Conservation (phyloP, 1,284 basidiomycete species). For the Inonotus hispidus region DNA sequence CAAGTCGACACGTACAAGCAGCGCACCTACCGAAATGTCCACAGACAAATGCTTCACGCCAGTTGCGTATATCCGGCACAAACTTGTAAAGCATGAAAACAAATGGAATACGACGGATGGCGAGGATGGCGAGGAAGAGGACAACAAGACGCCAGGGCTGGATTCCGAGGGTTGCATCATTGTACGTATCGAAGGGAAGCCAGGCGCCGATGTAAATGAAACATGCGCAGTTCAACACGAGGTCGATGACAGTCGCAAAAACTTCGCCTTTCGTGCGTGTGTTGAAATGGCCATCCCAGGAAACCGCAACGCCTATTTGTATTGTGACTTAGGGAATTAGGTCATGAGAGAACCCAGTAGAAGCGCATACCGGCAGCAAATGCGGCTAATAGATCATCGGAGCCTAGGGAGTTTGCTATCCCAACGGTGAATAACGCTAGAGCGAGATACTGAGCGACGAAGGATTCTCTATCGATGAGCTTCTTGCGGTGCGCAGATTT, state of each 20-base stretch:
- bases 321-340: background rate
- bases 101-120: constrained; percentile 74
- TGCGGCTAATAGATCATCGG: constrained; percentile 86
- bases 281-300: constrained; percentile 94
- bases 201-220: constrained; percentile 92
- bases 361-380: constrained; percentile 91
- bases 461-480: constrained; percentile 88
- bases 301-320: constrained; percentile 70
- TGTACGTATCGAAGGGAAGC: constrained; percentile 75
- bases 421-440: constrained; percentile 82
- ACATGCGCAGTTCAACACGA: constrained; percentile 77
- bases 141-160: constrained; percentile 66
- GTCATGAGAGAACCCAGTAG: too few relatives aligned
- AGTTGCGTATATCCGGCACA: constrained; percentile 79
- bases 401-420: constrained; percentile 71
- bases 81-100: constrained; percentile 72
- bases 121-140: constrained; percentile 61
- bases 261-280: constrained; percentile 77
- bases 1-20: background rate
- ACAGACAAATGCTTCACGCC: constrained; percentile 75
- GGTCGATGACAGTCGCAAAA: constrained; percentile 88
- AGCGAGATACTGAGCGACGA: constrained; percentile 86
- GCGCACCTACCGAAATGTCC: constrained; percentile 69
- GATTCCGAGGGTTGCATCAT: constrained; percentile 57
- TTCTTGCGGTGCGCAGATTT: constrained; percentile 71